Evolutionary conservation across 2,329 filamentous ascomycete species (phyloP).

Genomic region (Exophiala spinifera): DNA sequence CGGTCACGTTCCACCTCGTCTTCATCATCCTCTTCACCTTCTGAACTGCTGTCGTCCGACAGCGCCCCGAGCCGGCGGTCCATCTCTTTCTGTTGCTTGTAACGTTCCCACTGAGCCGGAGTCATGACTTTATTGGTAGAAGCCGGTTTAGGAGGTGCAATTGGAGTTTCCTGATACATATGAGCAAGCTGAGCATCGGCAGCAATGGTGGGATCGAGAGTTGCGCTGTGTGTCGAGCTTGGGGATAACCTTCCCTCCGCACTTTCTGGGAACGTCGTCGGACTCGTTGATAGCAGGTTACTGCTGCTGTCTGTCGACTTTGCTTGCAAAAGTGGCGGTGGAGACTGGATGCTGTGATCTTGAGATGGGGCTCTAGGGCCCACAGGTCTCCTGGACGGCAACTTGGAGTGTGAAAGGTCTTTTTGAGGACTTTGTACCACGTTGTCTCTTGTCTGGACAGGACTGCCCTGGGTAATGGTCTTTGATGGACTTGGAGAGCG

Average conservation of each 20-base stretch:
- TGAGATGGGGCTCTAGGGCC: slow-evolving; percentile 1
- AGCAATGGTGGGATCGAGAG: slow-evolving; percentile 40
- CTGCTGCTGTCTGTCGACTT: slow-evolving; percentile 11
- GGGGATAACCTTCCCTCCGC: slow-evolving; percentile 11
- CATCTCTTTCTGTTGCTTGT: slow-evolving; percentile 66
- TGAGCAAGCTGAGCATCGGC: slow-evolving; percentile 46
- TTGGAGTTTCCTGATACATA: slow-evolving; percentile 41
- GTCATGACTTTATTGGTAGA: slow-evolving; percentile 77
- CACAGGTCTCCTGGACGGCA: slow-evolving; percentile 7
- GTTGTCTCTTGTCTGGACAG: slow-evolving; percentile 26
- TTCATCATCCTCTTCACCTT: slow-evolving; percentile 66
- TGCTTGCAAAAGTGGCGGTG: slow-evolving; percentile 4
- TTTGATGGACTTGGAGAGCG: slow-evolving; percentile 35
- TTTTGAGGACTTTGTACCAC: slow-evolving; percentile 23
- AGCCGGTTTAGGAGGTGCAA: slow-evolving; percentile 30
- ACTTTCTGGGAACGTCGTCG: slow-evolving; percentile 2
- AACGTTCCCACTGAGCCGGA: slow-evolving; percentile 78
- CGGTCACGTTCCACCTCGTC: slow-evolving; percentile 75
- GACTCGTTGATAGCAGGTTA: slow-evolving; percentile 11
- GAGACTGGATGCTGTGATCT: slow-evolving; percentile 7
- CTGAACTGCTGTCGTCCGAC: slow-evolving; percentile 51
- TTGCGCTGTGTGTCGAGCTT: slow-evolving; percentile 17
- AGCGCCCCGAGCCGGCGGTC: slow-evolving; percentile 54
- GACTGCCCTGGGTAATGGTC: slow-evolving; percentile 31
- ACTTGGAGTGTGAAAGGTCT: slow-evolving; percentile 30